Evolutionary conservation across 495 filamentous ascomycete genomes (phyloP), one percentile per base, ranked within the genome.

Genomic region (Tuber melanosporum): DNA sequence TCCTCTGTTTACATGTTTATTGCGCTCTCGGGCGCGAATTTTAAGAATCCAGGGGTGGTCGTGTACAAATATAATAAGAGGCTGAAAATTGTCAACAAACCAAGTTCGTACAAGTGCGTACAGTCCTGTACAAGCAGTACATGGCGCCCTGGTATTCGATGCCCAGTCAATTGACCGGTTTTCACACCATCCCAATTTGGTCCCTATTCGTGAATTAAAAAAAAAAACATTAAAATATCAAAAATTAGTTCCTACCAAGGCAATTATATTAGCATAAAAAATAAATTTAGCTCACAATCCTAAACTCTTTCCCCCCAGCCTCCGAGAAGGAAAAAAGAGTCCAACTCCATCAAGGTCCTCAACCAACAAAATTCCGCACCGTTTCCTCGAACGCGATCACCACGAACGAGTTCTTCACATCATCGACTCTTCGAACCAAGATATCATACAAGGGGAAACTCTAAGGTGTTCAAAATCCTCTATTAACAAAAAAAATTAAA

Each of bases 1-100:
- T 36, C 15, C 6, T 17, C 57, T 32, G 57, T 66, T 36, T 36
- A 17, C 57, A 66, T 36, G 26, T 36, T 36, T 36, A 9, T 66
- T 36, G 17, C 57, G 26, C 26, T 36, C 57, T 36, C 57, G 26
- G 26, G 26, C 57, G 57, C 32, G 14, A 36, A 66, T 36, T 66
- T 17, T 3, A 36, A 32, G 26, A 5, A 36, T 66, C 22, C 26
- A 66, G 57, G 26, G 32, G 57, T 66, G 10, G 57, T 36, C 57
- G 26, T 36, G 26, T 66, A 36, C 26, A 66, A 36, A 36, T 66
- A 66, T 66, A 66, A 66, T 66, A 8, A 66, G 57, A 66, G 57
- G 57, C 57, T 66, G 57, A 66, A 26, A 66, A 36, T 66, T 14
- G 57, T 66, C 57, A 66, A 36, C 57, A 36, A 66, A 66, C 57